Evolutionary conservation across 2,329 filamentous ascomycete species (phyloP).

Genomic region (Cercospora canescens): DNA sequence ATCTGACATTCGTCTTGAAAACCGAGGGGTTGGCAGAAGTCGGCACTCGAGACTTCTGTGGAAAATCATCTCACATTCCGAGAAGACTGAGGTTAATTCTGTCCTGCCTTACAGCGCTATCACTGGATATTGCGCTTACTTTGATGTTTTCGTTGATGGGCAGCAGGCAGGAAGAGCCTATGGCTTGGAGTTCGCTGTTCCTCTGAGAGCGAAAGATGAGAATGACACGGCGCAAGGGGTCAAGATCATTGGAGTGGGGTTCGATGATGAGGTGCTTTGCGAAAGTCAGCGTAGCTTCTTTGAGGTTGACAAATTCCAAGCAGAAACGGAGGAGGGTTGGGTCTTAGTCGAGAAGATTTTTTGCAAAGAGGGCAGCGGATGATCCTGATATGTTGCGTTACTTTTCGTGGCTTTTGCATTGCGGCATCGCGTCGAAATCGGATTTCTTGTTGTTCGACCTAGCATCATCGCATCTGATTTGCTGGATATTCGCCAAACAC

Average conservation of each 20-base stretch:
- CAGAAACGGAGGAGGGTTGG: not conserved
- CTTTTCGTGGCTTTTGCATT: too few species aligned
- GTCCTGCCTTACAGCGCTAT: not conserved
- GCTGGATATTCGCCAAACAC: too few species aligned
- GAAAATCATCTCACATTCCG: not conserved
- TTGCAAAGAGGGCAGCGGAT: not conserved
- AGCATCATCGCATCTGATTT: too few species aligned
- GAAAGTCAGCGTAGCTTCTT: not conserved
- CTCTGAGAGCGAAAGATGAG: not conserved
- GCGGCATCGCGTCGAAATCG: too few species aligned
- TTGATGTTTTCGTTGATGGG: not conserved
- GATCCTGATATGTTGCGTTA: not conserved
- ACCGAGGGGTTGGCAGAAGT: not conserved
- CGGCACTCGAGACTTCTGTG: not conserved
- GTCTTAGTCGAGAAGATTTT: not conserved
- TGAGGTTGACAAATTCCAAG: not conserved
- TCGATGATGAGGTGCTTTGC: not conserved
- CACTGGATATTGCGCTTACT: conserved; percentile 5
- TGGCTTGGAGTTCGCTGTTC: conserved; percentile 2
- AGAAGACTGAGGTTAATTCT: not conserved
- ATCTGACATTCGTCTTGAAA: not conserved
- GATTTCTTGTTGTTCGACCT: too few species aligned
- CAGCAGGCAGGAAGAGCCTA: not conserved
- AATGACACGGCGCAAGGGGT: not conserved
- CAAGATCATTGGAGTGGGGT: not conserved